Evolutionary conservation across 2,329 filamentous ascomycete species (phyloP), one percentile per base, ranked within the genome.

Genomic region (Fusarium setosum): DNA sequence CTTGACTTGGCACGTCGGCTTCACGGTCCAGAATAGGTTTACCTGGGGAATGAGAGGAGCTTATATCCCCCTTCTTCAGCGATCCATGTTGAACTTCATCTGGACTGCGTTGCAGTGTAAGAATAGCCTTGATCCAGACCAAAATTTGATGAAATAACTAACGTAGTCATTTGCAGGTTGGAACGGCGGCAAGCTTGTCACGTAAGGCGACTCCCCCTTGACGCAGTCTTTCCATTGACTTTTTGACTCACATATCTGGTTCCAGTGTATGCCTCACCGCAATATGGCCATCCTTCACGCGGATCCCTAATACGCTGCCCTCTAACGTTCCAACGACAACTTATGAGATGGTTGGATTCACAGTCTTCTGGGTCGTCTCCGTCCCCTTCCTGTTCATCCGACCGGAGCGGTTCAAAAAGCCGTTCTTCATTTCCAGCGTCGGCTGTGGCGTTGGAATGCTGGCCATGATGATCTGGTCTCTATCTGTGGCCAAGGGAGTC

Each of bases 1-100:
- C 12, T 53, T 84, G 5, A 78, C 76, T 35, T 84, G 82, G 82
- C 83, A 85, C 64, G 80, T 85, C 56, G 82, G 83, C 52, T 81
- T 83, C 65, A 84, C 82, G 0, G 74, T 84, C 13, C 82, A 84
- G 67, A 84, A 82, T 60, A 75, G 83, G 6, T 83, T 76, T 63
- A 82, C 79, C 11, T 84, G 82, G 82, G 82, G 82, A 2, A 59
- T 83, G 65, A 75, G 79, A 18, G 82, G 76, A 3, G 81, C 79
- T 38, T 84, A 82, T 44, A 81, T 84, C 29, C 81, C 82, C 0
- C 71, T 84, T 15, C 60, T 80, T 7, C 81, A 84, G 66, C 77
- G 83, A 3, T 78, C 82, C 17, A 47, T 84, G 47, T 74, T 84
- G 9, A 84, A 83, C 65, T 83, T 84, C 54, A 82, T 84, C 41